Conservation (phyloP, 257 asterid genomes). For the Gardenia jasminoides region DNA sequence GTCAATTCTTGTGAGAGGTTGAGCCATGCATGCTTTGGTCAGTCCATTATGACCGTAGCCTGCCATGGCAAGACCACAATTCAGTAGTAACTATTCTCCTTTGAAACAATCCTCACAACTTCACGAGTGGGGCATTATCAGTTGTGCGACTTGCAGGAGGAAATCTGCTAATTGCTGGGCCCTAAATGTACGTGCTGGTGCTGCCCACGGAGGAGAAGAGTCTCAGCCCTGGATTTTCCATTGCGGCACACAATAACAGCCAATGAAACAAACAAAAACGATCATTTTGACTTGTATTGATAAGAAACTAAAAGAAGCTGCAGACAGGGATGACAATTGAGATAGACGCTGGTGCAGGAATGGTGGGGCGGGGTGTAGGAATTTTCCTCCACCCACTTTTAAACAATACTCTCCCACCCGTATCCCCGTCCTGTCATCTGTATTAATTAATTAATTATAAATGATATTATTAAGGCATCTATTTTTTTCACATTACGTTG, state of each 20-base stretch:
- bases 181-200: not conserved
- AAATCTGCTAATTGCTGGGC: not conserved
- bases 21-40: not conserved
- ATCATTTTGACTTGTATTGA: not conserved
- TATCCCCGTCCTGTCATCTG: no score
- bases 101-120: not conserved
- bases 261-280: not conserved
- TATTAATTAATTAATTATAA: no score
- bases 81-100: not conserved
- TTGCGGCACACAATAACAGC: not conserved
- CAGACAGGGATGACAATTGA: no score
- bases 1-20: not conserved
- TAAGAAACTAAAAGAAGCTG: not conserved
- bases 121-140: not conserved
- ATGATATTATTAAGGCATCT: no score
- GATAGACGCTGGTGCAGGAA: no score
- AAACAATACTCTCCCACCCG: no score
- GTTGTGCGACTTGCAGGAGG: not conserved
- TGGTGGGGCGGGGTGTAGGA: no score
- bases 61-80: not conserved
- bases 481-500: no score
- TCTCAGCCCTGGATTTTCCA: not conserved
- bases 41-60: not conserved
- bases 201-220: not conserved
- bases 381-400: no score